phyloP scores from a whole-genome alignment of 139 green algal species.

The Coccomyxa sp. region DNA sequence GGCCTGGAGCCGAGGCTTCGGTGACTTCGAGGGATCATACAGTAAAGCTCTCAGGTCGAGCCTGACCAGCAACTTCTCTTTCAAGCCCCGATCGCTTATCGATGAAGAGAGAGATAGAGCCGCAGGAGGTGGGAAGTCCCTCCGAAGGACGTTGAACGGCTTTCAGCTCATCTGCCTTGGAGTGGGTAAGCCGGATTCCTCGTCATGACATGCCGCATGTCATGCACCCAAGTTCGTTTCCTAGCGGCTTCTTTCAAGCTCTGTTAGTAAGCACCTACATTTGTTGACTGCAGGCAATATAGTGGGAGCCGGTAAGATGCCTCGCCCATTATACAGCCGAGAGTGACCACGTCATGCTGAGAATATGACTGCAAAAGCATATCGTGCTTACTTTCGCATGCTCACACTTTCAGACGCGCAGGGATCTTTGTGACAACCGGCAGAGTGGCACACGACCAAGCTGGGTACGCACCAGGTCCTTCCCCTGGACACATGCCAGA shows the following conservation, averaged over 20 bases:
- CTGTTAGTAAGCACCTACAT: neutral
- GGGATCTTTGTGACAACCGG: neutral
- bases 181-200: neutral
- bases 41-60: neutral
- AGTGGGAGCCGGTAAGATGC: neutral
- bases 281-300: neutral
- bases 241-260: neutral
- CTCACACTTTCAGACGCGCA: neutral
- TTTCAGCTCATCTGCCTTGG: neutral
- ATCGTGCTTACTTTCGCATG: neutral
- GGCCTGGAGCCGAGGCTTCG: neutral
- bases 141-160: neutral
- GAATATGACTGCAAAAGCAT: neutral
- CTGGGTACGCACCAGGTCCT: neutral
- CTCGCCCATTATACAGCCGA: neutral
- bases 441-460: neutral
- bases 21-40: neutral
- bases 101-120: neutral
- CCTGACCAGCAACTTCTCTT: neutral
- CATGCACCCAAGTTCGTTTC: neutral
- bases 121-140: neutral
- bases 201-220: neutral
- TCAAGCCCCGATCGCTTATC: neutral
- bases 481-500: neutral
- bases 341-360: neutral